Percentiles rank a stretch among this genome's conserved stretches.
These are phyloP conservation scores for Diplogelasinospora grovesii DNA, from an alignment of 495 filamentous ascomycete species.

Conservation along the genomic window DNA sequence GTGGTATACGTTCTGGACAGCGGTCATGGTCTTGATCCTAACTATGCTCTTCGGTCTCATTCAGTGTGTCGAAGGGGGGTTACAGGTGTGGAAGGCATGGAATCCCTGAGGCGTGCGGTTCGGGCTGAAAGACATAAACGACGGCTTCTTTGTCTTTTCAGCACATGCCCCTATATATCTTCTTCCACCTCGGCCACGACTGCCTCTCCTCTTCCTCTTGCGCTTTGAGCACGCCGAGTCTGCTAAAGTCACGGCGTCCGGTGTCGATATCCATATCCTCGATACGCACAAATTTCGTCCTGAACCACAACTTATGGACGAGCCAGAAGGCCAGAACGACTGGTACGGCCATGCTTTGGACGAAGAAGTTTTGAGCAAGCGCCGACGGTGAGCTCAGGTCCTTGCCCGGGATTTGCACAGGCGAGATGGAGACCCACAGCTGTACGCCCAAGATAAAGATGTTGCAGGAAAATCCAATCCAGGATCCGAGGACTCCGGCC, in stretches of 20 bases:
- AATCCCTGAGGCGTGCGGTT: too few relatives aligned
- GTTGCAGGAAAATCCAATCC: conserved; percentile 78
- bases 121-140: too few relatives aligned
- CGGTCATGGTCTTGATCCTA: neutral
- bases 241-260: conserved; percentile 75
- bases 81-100: too few relatives aligned
- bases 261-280: conserved; percentile 82
- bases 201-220: conserved; percentile 73
- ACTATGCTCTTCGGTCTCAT: neutral
- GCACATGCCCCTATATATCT: conserved; percentile 51
- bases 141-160: too few relatives aligned
- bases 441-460: conserved; percentile 72
- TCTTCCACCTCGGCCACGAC: conserved; percentile 84
- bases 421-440: conserved; percentile 83
- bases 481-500: conserved; percentile 75
- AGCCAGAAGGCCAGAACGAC: conserved; percentile 73
- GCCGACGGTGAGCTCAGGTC: conserved; percentile 32
- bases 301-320: conserved; percentile 69
- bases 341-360: conserved; percentile 71
- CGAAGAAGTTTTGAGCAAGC: conserved; percentile 59
- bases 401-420: conserved; percentile 41
- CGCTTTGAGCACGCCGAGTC: conserved; percentile 64
- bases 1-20: conserved; percentile 2
- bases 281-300: conserved; percentile 57
- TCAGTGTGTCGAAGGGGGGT: neutral